Evolutionary conservation across 768 basidiomycete genomes (phyloP), one percentile per base, ranked within the genome.

Genomic region (Leucocoprinus sp.): DNA sequence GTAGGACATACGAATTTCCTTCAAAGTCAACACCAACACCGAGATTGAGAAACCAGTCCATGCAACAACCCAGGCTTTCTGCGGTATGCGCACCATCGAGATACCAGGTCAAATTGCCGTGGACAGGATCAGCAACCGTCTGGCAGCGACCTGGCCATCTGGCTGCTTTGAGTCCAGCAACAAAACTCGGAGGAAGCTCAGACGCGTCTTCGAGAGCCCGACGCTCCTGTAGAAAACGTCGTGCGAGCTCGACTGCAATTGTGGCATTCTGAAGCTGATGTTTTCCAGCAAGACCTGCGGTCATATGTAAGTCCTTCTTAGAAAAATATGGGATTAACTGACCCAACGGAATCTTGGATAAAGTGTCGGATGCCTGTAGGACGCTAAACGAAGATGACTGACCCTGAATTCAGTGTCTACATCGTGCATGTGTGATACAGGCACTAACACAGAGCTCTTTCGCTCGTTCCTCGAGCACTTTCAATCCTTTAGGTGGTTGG

Each of bases 91-190:
- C 93, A 0, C 96, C 96, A 58, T 98, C 96, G 9, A 99, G 67
- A 61, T 82, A 90, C 96, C 96, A 98, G 2, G 76, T 84, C 5
- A 75, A 70, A 12, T 62, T 56, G 1, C 62, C 40, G 29, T 74
- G 58, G 12, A 52, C 57, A 1, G 81, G 80, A 56, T 93, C 92
- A 8, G 46, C 38, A 9, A 95, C 77, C 7, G 75, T 76, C 64
- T 99, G 96, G 60, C 96, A 99, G 36, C 96, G 78, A 9, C 95
- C 96, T 8, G 96, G 93, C 95, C 96, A 99, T 49, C 69, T 76
- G 3, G 92, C 74, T 15, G 70, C 64, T 54, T 76, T 64, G 17
- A 98, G 67, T 2, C 84, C 93, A 15, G 65, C 55, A 26, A 80
- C 56, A 50, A 88, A 82, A 2, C 69, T 51, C 8, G 64, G 54